Base-by-base conservation (phyloP, 306 rosid species). In the Quercus berberidifolia region DNA sequence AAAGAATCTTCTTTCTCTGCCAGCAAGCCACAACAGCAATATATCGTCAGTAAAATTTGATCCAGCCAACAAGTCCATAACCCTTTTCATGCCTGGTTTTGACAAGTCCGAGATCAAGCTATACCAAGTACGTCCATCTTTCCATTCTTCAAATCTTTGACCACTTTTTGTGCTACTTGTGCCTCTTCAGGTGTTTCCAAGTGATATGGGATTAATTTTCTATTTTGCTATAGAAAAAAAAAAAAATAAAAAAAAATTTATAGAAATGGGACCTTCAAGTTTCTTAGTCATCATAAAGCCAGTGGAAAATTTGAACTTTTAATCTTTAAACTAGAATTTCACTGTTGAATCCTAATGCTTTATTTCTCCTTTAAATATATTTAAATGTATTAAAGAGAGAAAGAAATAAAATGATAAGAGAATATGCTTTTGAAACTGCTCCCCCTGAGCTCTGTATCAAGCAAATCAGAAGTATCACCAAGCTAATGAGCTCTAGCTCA, bases 31-130 rank as follows among this genome's bases (percentile, higher is more conserved):
- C 82, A 13, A 55, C 77, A 78, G 85, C 80, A 64, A 76, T 74
- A 30, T 59, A 14, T 71, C 91, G 17, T 81, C 98, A 0, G 93
- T 93, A 68, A 88, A 84, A 72, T 95, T 93, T 80, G 91, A 93
- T 88, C 56, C 85, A 31, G 87, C 79, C 77, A 79, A 88, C 80
- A 95, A 87, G 86, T 75, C 81, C 0, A 88, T 95, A 63, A 91
- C 92, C 38, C 97, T 95, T 83, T 86, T 93, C 86, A 84, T 95
- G 94, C 98, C 98, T 18, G 98, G 99, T 71, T 91, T 95, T 86
- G 93, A 90, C 83, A 93, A 95, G 91, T 88, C 97, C 69, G 97
- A 95, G 84, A 91, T 95, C 87, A 93, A 93, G 87, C 89, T 93
- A 73, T 93, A 91, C 86, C 99, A 95, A 86, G 98, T 87, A 88